Conservation (phyloP, 257 asterid species). For the Dorcoceras hygrometricum region DNA sequence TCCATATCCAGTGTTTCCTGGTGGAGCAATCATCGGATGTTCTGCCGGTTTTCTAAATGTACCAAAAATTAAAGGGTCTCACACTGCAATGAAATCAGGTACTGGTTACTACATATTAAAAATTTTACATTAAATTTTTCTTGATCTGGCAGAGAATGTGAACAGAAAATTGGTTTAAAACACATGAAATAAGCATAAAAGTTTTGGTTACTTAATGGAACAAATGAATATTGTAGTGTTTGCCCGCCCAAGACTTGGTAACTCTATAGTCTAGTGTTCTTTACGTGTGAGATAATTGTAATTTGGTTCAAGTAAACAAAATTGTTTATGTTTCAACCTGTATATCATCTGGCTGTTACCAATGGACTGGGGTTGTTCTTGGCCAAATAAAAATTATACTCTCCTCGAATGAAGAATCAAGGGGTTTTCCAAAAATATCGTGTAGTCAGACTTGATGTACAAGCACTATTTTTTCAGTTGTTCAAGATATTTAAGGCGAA, state of each 20-base stretch:
- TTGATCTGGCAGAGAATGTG: conserved; percentile 9
- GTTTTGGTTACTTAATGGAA: neutral
- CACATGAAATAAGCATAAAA: neutral
- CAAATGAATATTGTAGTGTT: neutral
- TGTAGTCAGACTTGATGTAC: neutral
- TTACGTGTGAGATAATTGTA: neutral
- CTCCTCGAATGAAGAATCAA: neutral
- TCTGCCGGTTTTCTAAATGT: conserved; percentile 98
- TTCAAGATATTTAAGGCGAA: neutral
- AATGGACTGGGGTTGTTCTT: neutral
- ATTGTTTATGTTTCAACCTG: neutral
- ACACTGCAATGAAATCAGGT: conserved; percentile 99
- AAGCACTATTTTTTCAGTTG: neutral
- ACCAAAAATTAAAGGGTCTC: conserved; percentile 95
- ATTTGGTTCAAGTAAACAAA: neutral
- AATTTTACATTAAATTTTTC: conserved; percentile 5
- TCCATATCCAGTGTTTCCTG: conserved; percentile 99
- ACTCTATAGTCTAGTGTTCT: neutral
- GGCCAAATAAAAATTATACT: neutral
- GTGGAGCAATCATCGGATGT: conserved; percentile 98
- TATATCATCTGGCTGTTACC: neutral
- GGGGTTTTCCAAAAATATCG: neutral
- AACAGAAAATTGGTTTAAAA: too few species aligned
- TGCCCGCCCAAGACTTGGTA: neutral
- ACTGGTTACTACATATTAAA: conserved; percentile 20